Conservation (phyloP, 2,329 filamentous ascomycete species). For the Phaeosphaeriaceae sp. region DNA sequence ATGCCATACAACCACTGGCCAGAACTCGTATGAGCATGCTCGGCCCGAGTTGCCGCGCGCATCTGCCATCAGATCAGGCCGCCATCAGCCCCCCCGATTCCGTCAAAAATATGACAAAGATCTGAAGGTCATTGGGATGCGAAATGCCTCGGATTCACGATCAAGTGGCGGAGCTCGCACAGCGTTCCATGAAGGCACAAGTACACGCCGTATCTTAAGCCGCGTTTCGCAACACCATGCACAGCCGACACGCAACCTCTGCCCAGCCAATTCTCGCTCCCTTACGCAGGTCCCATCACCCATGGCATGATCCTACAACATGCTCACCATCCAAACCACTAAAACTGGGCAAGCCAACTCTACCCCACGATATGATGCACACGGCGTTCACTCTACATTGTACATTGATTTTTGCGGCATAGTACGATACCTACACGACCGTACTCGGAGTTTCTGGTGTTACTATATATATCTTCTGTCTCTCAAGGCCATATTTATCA, state of each 20-base stretch:
- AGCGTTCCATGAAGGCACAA: no score
- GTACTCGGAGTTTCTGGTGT: slow-evolving; percentile 5
- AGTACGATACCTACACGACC: not conserved
- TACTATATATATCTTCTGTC: not conserved
- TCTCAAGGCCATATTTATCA: not conserved
- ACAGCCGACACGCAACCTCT: no score
- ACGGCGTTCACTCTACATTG: not conserved
- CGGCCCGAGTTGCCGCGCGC: not conserved
- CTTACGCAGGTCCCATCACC: no score
- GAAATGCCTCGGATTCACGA: not conserved
- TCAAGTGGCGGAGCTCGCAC: no score
- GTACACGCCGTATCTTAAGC: no score
- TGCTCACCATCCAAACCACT: no score
- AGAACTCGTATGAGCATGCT: slow-evolving; percentile 53
- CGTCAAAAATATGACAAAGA: slow-evolving; percentile 25
- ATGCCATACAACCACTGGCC: slow-evolving; percentile 59
- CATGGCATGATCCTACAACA: no score
- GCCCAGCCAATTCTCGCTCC: no score
- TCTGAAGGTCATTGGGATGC: slow-evolving; percentile 27
- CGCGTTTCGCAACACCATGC: no score
- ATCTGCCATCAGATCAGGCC: not conserved
- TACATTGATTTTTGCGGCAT: slow-evolving; percentile 2
- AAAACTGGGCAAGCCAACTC: not conserved
- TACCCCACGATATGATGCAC: not conserved
- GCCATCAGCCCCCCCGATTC: slow-evolving; percentile 5